Conservation (phyloP, 2,329 filamentous ascomycete genomes). For the Fusarium annulatum region DNA sequence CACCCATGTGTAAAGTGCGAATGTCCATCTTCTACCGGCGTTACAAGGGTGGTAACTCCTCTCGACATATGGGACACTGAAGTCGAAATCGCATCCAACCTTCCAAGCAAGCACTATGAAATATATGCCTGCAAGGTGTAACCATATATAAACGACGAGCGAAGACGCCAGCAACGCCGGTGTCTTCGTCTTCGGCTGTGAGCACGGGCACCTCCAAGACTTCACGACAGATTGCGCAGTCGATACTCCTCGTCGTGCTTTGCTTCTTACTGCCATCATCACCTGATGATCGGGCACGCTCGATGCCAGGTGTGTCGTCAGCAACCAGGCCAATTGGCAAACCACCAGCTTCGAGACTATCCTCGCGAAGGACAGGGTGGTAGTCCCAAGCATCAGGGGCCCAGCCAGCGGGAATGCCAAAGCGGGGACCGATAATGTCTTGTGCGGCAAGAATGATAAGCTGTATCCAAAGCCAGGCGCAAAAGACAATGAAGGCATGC, state of each 20-base stretch:
- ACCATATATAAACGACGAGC: conserved; percentile 93
- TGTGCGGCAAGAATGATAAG: conserved; percentile 82
- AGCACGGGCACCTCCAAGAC: conserved; percentile 89
- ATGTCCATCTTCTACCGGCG: background rate
- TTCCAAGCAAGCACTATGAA: conserved; percentile 91
- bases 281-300: conserved; percentile 47
- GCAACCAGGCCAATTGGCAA: conserved; percentile 78
- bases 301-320: conserved; percentile 44
- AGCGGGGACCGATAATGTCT: conserved; percentile 87
- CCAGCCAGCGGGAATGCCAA: conserved; percentile 79
- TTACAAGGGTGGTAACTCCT: conserved; percentile 85
- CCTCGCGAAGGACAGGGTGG: conserved; percentile 87
- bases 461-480: conserved; percentile 89
- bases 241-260: conserved; percentile 67
- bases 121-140: conserved; percentile 95
- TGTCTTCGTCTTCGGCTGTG: conserved; percentile 64
- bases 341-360: conserved; percentile 81
- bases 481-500: conserved; percentile 67
- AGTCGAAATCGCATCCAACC: conserved; percentile 95
- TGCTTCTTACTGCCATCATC: conserved; percentile 50
- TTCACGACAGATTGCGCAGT: conserved; percentile 96
- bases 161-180: conserved; percentile 74
- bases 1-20: background rate
- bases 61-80: conserved; percentile 95
- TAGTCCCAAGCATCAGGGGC: conserved; percentile 89